phyloP scores from a whole-genome alignment of 352 stramenopile genomes.

The Albugo laibachii region DNA sequence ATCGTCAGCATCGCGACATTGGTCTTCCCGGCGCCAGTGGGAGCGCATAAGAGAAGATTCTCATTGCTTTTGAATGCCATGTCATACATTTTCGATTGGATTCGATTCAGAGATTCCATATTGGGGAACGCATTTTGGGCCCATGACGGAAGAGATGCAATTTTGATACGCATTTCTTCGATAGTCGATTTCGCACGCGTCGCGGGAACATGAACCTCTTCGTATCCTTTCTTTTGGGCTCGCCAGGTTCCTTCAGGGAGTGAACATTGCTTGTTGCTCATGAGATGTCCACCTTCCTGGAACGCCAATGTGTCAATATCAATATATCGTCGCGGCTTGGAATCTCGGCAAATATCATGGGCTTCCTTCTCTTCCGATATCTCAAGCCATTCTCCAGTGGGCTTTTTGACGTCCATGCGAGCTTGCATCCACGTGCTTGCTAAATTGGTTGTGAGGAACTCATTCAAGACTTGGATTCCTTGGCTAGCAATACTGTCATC shows the following conservation, averaged over 20 bases:
- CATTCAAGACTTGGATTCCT: conserved; percentile 79
- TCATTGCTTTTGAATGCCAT: conserved; percentile 84
- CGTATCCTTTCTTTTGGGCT: conserved; percentile 93
- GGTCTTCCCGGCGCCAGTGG: conserved; percentile 98
- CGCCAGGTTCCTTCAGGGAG: conserved; percentile 94
- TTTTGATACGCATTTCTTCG: conserved; percentile 68
- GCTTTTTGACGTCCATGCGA: conserved; percentile 72
- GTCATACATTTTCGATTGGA: conserved; percentile 96
- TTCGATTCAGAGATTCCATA: conserved; percentile 96
- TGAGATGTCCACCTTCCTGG: conserved; percentile 88
- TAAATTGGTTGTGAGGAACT: conserved; percentile 74
- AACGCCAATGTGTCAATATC: conserved; percentile 93
- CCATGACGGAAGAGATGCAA: conserved; percentile 89
- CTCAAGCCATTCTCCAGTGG: conserved; percentile 45
- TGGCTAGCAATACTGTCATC: conserved; percentile 76
- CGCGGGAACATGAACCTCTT: conserved; percentile 99
- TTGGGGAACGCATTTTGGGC: conserved; percentile 89
- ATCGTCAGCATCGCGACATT: conserved; percentile 98
- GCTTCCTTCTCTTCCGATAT: not conserved
- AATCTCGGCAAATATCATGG: too few species aligned
- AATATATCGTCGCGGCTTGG: conserved; percentile 75
- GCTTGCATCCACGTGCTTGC: conserved; percentile 91
- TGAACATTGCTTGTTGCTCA: conserved; percentile 96
- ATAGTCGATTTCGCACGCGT: conserved; percentile 62
- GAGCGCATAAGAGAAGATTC: conserved; percentile 97